Percentiles rank a stretch among this genome's conserved stretches.
These are phyloP conservation scores for Uromyces viciae-fabae DNA, from an alignment of 1,284 basidiomycete genomes.

Conservation along the genomic window DNA sequence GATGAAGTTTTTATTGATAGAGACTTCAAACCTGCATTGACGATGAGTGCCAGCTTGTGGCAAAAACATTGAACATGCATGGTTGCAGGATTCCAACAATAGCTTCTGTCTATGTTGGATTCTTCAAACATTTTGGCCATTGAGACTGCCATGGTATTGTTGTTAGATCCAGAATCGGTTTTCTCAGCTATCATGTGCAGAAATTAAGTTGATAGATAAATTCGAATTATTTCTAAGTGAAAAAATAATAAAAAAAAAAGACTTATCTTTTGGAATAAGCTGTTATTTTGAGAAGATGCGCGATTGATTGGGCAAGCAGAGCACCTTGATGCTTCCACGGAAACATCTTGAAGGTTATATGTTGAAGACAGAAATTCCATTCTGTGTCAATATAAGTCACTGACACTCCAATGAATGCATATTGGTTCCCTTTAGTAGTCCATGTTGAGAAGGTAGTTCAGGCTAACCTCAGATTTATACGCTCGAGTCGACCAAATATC, in stretches of 20 bases:
- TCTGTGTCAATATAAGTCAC: neutral
- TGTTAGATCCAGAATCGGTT: neutral
- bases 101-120: neutral
- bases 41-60: slow-evolving; percentile 19
- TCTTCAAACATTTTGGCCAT: neutral
- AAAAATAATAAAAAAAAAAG: neutral
- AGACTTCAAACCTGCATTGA: neutral
- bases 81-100: neutral
- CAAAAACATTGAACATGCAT: neutral
- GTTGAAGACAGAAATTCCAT: neutral
- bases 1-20: neutral
- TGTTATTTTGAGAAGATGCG: neutral
- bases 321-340: neutral
- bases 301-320: neutral
- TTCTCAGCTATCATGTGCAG: neutral
- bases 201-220: neutral
- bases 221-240: neutral
- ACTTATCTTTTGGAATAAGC: neutral
- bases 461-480: too few relatives aligned
- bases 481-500: too few relatives aligned
- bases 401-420: neutral
- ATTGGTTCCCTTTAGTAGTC: neutral
- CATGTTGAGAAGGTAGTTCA: too few relatives aligned
- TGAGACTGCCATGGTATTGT: neutral
- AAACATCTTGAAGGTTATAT: neutral